Percentiles rank a stretch among this genome's conserved stretches.
Conservation (phyloP, 1,284 basidiomycete species). For the Ustilago loliicola region DNA sequence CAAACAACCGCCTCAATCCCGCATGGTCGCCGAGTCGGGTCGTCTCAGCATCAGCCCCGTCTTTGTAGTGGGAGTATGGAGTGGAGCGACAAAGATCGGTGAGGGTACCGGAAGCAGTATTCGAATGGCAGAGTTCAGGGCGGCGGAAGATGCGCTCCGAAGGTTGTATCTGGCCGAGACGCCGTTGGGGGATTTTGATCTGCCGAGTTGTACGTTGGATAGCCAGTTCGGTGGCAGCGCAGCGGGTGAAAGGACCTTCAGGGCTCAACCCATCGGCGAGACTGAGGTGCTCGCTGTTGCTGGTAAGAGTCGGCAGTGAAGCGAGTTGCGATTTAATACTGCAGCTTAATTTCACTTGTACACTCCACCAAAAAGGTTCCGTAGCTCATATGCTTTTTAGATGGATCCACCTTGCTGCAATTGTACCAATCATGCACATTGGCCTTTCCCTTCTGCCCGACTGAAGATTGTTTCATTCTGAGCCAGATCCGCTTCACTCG, state of each 20-base stretch:
- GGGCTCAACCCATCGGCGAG: conserved; percentile 36
- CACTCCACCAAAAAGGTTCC: background rate
- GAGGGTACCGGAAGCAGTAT: conserved; percentile 94
- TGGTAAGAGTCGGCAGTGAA: conserved; percentile 33
- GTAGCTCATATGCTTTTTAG: too few species aligned
- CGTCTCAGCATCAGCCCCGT: conserved; percentile 87
- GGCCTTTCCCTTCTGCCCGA: background rate
- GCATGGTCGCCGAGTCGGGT: conserved; percentile 92
- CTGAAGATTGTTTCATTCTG: background rate
- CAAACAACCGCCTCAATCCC: conserved; percentile 69
- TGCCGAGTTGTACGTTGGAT: conserved; percentile 63
- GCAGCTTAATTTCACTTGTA: too few species aligned
- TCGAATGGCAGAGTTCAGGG: conserved; percentile 94
- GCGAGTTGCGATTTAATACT: background rate
- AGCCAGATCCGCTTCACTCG: too few species aligned
- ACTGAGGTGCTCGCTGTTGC: conserved; percentile 43
- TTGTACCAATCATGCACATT: background rate
- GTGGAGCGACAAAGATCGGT: conserved; percentile 85
- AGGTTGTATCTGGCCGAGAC: conserved; percentile 77
- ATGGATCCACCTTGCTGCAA: background rate
- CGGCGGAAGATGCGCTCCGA: conserved; percentile 85
- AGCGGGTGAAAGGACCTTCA: conserved; percentile 6
- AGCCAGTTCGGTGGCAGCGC: conserved; percentile 14
- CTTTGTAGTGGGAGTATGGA: conserved; percentile 92
- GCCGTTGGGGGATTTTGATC: conserved; percentile 76